A percentile compares a stretch with the other conserved stretches of the same genome.
Evolutionary conservation across 352 stramenopile species (phyloP).

Genomic region (Thraustochytrium sp.): DNA sequence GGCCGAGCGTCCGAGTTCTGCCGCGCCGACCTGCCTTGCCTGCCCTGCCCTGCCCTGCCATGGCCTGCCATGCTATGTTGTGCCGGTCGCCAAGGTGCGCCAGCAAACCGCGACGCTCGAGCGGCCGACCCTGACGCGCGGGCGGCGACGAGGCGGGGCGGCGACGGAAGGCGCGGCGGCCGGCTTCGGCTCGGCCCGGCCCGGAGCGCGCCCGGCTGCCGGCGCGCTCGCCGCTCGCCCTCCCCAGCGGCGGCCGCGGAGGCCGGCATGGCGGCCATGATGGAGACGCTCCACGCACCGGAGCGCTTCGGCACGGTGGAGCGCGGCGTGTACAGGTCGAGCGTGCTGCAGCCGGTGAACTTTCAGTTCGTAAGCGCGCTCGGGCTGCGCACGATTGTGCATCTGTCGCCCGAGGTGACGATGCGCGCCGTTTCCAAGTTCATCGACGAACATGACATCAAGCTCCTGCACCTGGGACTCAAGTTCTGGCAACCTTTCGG

Average conservation of each 20-base stretch:
- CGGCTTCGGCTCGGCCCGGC: too few species aligned
- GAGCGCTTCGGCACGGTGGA: constrained; percentile 27
- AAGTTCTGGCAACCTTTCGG: constrained; percentile 26
- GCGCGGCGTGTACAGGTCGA: constrained; percentile 13
- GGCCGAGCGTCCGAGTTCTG: too few species aligned
- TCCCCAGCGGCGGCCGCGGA: not conserved
- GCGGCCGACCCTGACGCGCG: too few species aligned
- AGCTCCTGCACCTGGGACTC: constrained; percentile 24
- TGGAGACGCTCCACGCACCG: not conserved
- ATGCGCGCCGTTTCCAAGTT: constrained; percentile 19
- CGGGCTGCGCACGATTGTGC: constrained; percentile 26
- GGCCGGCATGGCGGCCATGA: not conserved
- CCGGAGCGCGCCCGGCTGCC: not conserved
- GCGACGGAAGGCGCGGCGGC: too few species aligned
- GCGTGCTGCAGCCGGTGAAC: constrained; percentile 27
- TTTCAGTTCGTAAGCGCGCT: constrained; percentile 29
- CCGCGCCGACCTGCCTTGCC: too few species aligned
- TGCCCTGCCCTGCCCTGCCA: too few species aligned
- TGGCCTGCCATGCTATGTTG: too few species aligned
- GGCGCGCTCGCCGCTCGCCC: not conserved
- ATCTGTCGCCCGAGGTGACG: constrained; percentile 22
- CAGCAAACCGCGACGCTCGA: too few species aligned
- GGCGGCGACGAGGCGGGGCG: too few species aligned
- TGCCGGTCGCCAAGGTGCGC: too few species aligned
- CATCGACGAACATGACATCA: constrained; percentile 11